phyloP scores from a whole-genome alignment of 768 basidiomycete genomes.

The Royoungia palumana region DNA sequence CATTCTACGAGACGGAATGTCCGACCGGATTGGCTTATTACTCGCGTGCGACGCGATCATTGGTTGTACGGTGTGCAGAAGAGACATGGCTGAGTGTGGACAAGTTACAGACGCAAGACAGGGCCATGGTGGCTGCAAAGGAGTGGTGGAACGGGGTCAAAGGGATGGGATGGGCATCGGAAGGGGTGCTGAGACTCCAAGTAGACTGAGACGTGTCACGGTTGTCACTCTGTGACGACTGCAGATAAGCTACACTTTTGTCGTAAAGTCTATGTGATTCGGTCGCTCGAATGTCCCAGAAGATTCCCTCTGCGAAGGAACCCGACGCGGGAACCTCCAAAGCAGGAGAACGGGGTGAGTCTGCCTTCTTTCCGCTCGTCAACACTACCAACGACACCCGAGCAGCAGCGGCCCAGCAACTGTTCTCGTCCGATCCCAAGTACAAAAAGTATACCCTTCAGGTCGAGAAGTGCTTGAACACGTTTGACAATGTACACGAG shows the following conservation, averaged over 20 bases:
- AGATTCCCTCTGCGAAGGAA: constrained; percentile 15
- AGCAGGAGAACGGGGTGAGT: constrained; percentile 32
- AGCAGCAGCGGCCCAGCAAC: constrained; percentile 48
- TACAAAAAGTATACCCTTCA: constrained; percentile 91
- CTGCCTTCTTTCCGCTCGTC: not conserved
- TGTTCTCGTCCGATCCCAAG: constrained; percentile 79
- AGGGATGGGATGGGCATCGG: constrained; percentile 27
- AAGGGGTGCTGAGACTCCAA: constrained; percentile 13
- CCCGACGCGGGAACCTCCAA: constrained; percentile 15
- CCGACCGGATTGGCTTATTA: constrained; percentile 48
- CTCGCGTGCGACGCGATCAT: constrained; percentile 33
- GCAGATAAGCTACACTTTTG: too few relatives aligned
- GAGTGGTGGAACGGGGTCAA: constrained; percentile 81
- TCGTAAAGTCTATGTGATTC: too few relatives aligned
- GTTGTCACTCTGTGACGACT: constrained; percentile 18
- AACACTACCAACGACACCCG: not conserved
- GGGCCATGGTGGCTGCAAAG: constrained; percentile 48
- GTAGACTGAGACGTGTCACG: constrained; percentile 3
- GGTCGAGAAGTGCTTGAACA: constrained; percentile 88
- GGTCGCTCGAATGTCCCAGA: constrained; percentile 21
- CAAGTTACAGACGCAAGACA: constrained; percentile 60
- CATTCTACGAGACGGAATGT: constrained; percentile 8
- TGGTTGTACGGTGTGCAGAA: constrained; percentile 56
- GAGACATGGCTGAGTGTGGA: constrained; percentile 51
- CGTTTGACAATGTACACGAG: constrained; percentile 95